Base-by-base conservation (phyloP, 192 early-diverging fungal genomes). In the Linnemannia schmuckeri region DNA sequence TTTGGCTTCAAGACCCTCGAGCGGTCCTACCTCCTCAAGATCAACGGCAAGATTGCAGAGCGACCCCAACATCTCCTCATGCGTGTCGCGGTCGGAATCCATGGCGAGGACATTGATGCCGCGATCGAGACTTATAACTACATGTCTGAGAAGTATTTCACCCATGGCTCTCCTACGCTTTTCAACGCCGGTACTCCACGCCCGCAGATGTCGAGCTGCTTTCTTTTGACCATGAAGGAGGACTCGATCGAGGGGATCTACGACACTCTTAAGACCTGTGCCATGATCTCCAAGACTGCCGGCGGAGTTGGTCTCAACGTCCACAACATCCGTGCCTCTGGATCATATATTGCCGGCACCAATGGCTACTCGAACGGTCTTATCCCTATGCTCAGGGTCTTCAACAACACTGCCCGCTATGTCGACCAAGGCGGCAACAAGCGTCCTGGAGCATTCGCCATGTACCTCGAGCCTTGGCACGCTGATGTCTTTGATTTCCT, bases 1-100 rank as follows among this genome's bases (percentile, higher is more conserved):
- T 99, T 99, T 94, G 98, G 98, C 8, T 99, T 99, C 94, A 99
- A 99, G 91, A 99, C 98, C 13, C 93, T 99, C 13, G 98, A 99
- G 91, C 94, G 98, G 15, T 96, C 95, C 68, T 99, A 99, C 85
- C 92, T 99, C 33, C 91, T 99, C 82, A 92, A 93, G 76, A 95
- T 99, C 88, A 94, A 96, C 77, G 94, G 94, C 44, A 93, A 94
- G 74, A 93, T 97, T 35, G 97, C 96, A 18, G 97, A 99, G 90
- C 89, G 98, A 27, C 98, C 98, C 20, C 98, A 99, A 88, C 98
- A 99, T 88, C 89, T 99, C 94, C 88, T 99, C 40, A 99, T 99
- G 98, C 96, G 98, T 82, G 98, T 99, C 18, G 91, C 97, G 37
- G 96, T 99, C 73, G 98, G 98, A 17, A 99, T 99, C 88, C 98